phyloP scores from a whole-genome alignment of 2,329 filamentous ascomycete genomes.

The Monosporascus sp. region DNA sequence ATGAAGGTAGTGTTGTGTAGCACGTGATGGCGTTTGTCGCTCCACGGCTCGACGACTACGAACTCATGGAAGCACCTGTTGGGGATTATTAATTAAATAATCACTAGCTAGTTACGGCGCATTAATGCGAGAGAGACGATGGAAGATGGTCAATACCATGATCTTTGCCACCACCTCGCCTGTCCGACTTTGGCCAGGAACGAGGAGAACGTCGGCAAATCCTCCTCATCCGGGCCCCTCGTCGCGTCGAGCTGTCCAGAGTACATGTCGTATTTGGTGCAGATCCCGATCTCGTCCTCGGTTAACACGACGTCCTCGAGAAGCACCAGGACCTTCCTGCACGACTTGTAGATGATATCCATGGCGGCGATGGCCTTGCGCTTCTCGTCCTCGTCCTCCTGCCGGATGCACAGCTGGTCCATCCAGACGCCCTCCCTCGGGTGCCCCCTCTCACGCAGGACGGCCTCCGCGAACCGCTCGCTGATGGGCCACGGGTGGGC shows the following conservation, averaged over 20 bases:
- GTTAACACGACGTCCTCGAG: conserved; percentile 1
- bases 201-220: background rate
- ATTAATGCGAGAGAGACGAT: background rate
- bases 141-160: conserved; percentile 1
- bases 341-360: conserved; percentile 5
- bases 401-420: conserved; percentile 7
- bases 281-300: background rate
- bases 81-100: background rate
- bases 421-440: conserved; percentile 7
- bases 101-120: too few relatives aligned
- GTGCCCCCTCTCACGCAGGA: conserved; percentile 4
- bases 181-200: background rate
- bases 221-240: background rate
- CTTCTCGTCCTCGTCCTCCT: conserved; percentile 5
- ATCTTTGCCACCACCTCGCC: conserved; percentile 5
- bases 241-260: background rate
- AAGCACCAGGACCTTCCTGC: conserved; percentile 2
- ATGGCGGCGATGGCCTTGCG: conserved; percentile 1
- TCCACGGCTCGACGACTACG: conserved; percentile 4
- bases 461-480: conserved; percentile 4
- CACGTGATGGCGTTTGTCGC: background rate
- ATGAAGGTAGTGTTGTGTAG: background rate
- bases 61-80: conserved; percentile 7
- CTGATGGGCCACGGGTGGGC: conserved; percentile 3
- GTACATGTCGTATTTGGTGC: background rate